Conservation (phyloP, 805 yeast genomes). For the Schizosaccharomyces japonicus region DNA sequence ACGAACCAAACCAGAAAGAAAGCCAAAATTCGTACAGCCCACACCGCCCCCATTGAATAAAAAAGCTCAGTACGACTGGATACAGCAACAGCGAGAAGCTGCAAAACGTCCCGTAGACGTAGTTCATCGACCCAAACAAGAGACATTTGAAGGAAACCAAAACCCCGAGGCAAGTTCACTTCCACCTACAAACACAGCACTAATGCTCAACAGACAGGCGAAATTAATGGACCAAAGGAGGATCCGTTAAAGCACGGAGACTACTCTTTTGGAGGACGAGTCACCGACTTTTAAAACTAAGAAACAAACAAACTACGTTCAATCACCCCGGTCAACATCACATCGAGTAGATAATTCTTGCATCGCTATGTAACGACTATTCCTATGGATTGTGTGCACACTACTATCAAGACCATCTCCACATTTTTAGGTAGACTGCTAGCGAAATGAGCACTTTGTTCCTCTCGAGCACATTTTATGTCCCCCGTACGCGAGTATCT, state of each 20-base stretch:
- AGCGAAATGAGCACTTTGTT: slow-evolving; percentile 2
- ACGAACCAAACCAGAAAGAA: too few species aligned
- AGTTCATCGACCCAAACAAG: too few species aligned
- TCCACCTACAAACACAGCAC: background rate
- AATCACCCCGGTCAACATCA: background rate
- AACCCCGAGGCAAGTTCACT: background rate
- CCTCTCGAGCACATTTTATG: too few species aligned
- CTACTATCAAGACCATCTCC: slow-evolving; percentile 4
- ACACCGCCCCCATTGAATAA: too few species aligned
- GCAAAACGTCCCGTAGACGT: too few species aligned
- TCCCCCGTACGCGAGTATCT: too few species aligned
- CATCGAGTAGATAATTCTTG: background rate
- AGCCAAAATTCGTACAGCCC: too few species aligned
- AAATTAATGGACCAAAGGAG: slow-evolving; percentile 90
- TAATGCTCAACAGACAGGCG: too few species aligned
- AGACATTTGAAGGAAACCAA: too few species aligned
- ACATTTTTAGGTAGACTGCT: slow-evolving; percentile 1
- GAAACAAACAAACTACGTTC: background rate
- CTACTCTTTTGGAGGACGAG: slow-evolving; percentile 88
- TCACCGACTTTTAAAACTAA: slow-evolving; percentile 52
- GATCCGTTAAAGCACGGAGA: slow-evolving; percentile 83
- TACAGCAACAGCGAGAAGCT: too few species aligned
- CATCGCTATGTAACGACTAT: background rate
- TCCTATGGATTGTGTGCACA: background rate
- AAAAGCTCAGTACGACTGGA: too few species aligned